Evolutionary conservation across 495 filamentous ascomycete species (phyloP), one percentile per base, ranked within the genome.

Genomic region (Lophiostoma macrostomum): DNA sequence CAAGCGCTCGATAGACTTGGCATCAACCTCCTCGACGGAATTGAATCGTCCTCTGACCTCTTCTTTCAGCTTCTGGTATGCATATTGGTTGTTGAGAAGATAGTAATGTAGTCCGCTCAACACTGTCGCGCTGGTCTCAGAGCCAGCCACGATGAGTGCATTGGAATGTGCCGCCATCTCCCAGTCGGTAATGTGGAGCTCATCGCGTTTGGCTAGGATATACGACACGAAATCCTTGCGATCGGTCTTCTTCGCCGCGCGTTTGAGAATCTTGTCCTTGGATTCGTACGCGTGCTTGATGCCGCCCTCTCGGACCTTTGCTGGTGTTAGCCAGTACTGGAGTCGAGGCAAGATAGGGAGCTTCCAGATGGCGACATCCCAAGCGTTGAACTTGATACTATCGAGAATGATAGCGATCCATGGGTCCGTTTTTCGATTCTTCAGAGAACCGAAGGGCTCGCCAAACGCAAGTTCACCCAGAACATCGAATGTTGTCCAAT

Each of bases 61-160:
- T 0, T 69, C 35, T 24, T 64, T 65, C 16, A 83, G 53, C 5
- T 60, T 68, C 1, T 60, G 60, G 27, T 78, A 61, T 10, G 68
- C 69, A 0, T 45, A 28, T 0, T 73, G 70, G 44, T 78, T 74
- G 11, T 73, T 74, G 19, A 75, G 64, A 20, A 87, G 76, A 60
- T 85, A 84, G 72, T 79, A 85, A 25, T 86, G 60, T 0, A 73
- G 68, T 5, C 78, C 76, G 1, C 79, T 67, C 27, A 85, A 62
- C 8, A 79, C 75, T 4, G 50, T 46, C 1, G 50, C 35, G 8
- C 41, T 28, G 16, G 50, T 55, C 14, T 59, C 56, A 23, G n/a
- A 23, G 2, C 67, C 65, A 10, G 67, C 67, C 6, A 66, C 53
- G 43, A 66, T 66, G 0, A 67, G 23, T 0, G 50, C 23, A 19